phyloP scores from a whole-genome alignment of 495 filamentous ascomycete genomes.

The Hyaloscypha hepaticicola region DNA sequence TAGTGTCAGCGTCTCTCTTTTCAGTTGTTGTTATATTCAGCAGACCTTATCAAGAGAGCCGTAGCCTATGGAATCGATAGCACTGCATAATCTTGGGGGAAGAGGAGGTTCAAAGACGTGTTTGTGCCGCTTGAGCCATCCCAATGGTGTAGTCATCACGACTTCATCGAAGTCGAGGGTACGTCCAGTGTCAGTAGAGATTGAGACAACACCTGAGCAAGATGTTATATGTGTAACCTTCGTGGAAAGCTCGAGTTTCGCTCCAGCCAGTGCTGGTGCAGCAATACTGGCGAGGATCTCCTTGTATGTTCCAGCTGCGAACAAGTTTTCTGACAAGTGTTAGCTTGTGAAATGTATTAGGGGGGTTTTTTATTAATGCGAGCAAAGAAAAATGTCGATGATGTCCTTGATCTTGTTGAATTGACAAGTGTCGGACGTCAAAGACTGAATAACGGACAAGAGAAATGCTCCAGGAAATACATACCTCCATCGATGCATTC shows the following conservation, averaged over 20 bases:
- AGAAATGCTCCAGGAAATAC: slow-evolving; percentile 29
- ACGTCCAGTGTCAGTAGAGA: slow-evolving; percentile 56
- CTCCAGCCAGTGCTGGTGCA: slow-evolving; percentile 57
- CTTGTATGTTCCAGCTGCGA: slow-evolving; percentile 83
- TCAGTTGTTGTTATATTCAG: neutral
- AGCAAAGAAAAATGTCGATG: neutral
- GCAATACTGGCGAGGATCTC: slow-evolving; percentile 70
- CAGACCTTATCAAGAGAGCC: slow-evolving; percentile 82
- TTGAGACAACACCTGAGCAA: slow-evolving; percentile 42
- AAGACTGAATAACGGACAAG: slow-evolving; percentile 1
- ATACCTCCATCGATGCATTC: slow-evolving; percentile 87
- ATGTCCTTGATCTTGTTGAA: neutral
- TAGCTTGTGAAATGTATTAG: neutral
- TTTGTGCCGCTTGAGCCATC: slow-evolving; percentile 81
- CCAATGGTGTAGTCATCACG: slow-evolving; percentile 80
- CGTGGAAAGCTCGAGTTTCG: slow-evolving; percentile 59
- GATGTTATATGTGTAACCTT: slow-evolving; percentile 55
- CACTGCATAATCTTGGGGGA: slow-evolving; percentile 61
- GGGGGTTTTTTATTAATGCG: neutral
- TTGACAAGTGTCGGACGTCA: neutral
- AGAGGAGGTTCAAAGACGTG: slow-evolving; percentile 69
- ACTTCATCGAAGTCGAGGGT: slow-evolving; percentile 73
- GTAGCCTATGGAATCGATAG: slow-evolving; percentile 79
- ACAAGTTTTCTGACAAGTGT: slow-evolving; percentile 67
- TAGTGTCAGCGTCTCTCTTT: slow-evolving; percentile 1